Base-by-base conservation (phyloP, 495 filamentous ascomycete genomes). In the Annulohypoxylon maeteangense region DNA sequence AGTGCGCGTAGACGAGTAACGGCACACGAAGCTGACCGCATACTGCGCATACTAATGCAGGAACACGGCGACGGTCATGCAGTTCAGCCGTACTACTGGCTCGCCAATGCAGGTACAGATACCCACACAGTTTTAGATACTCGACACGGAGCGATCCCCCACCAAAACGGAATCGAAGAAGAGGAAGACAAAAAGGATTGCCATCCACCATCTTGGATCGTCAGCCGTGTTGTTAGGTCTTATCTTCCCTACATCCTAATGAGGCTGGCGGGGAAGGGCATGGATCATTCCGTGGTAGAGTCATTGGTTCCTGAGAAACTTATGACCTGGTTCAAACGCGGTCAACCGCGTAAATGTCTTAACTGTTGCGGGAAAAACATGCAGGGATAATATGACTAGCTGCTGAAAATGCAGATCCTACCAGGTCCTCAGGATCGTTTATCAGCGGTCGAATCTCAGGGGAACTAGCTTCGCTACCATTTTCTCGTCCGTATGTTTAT, bases 11-110 rank as follows among this genome's bases (percentile, higher is more conserved):
- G 22, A 50, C 14, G 8, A 67, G 62, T 57, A 55, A 36, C 38
- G 54, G 47, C 48, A 42, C 45, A 68, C 47, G 32, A 72, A 68
- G 60, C 65, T 55, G 48, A 55, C 60, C 44, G 34, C 50, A 56
- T 55, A 23, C 12, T 57, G 14, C 6, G 38, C 59, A 8, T 16
- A 50, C 70, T 72, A 68, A 62, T 73, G 70, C 70, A 73, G 70
- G 70, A 73, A 73, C 70, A 73, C 70, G 70, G 62, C 44, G 60
- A 69, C 65, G 50, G 65, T 61, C 61, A 60, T 56, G 70, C 54
- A 72, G 70, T 65, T 44, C 65, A 55, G 70, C 62, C 20, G 44
- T 69, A 34, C 56, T 73, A 66, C 65, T 62, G 48, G 56, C 45
- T 73, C 61, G 56, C 65, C 56, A 69, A 73, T 68, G 62, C 65